Evolutionary conservation across 345 rosid species (phyloP), one percentile per base, ranked within the genome.

Genomic region (Pugionium cornutum): DNA sequence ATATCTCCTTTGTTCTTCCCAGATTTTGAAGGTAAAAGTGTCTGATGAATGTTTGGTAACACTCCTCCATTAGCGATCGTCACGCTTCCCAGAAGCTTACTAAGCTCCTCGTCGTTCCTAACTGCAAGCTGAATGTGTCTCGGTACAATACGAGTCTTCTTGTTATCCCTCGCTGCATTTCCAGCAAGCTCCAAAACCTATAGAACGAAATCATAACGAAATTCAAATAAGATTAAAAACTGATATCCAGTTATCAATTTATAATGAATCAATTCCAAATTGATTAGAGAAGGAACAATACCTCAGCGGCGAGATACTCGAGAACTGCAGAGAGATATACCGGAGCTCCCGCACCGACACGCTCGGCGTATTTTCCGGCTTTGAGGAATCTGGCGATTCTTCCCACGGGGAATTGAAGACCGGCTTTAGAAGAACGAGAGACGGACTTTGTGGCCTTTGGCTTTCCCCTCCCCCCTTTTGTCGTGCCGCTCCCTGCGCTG

Each of bases 281-380:
- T 9, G 8, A 3, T 18, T 18, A 18, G 18, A 18, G 18, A 1
- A 1, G 2, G n/a, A 0, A 4, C 7, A 4, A 4, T 43, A 85
- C 94, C 90, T 87, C 94, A 9, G 94, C 94, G 27, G 90, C 94
- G n/a, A 87, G 94, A 58, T 87, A 87, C 41, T 84, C 94, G 4
- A 87, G 94, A 18, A 87, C 94, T 2, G 94, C 90, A 8, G 94
- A 85, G 32, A 87, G 86, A 18, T 87, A 87, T 0, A 87, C 90
- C 1, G 88, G 88, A 27, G 94, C 84, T 2, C 90, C 94, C n/a
- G 44, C 44, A 40, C 44, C 44, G 44, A 40, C 44, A 40, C 44
- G 44, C 3, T 87, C 85, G 1, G 95, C 91, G 57, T 87, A 87
- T 44, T 88, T 49, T 8, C 89, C 80, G 11, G 79, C 74, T 48